A percentile compares a stretch with the other conserved stretches of the same genome.
phyloP scores from a whole-genome alignment of 768 basidiomycete genomes.

The Leccinum imitatum region DNA sequence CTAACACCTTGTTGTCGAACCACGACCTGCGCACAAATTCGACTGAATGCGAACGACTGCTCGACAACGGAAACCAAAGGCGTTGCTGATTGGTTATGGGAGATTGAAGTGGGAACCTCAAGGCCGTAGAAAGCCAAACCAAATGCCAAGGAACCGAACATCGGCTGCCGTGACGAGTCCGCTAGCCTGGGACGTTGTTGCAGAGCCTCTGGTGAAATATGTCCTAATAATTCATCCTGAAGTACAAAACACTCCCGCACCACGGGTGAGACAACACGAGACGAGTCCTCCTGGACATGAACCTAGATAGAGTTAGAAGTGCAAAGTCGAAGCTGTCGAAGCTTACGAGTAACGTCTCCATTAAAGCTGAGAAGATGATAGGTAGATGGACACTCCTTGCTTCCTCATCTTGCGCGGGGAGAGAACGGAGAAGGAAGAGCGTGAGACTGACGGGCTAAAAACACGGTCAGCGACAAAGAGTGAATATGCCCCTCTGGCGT shows the following conservation, averaged over 20 bases:
- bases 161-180: slow-evolving; percentile 34
- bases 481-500: slow-evolving; percentile 9
- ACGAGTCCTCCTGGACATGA: slow-evolving; percentile 37
- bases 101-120: slow-evolving; percentile 26
- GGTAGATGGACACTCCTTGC: slow-evolving; percentile 79
- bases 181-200: slow-evolving; percentile 49
- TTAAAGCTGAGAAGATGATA: slow-evolving; percentile 65
- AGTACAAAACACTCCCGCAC: slow-evolving; percentile 48
- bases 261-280: slow-evolving; percentile 35
- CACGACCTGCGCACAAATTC: slow-evolving; percentile 42
- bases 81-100: slow-evolving; percentile 28
- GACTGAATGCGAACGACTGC: slow-evolving; percentile 48
- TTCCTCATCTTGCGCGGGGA: slow-evolving; percentile 86
- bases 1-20: slow-evolving; percentile 33
- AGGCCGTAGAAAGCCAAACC: slow-evolving; percentile 64
- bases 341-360: slow-evolving; percentile 62
- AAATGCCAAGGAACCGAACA: slow-evolving; percentile 49
- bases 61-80: slow-evolving; percentile 63
- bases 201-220: slow-evolving; percentile 50
- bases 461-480: slow-evolving; percentile 6
- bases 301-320: slow-evolving; percentile 28
- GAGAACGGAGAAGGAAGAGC: slow-evolving; percentile 68
- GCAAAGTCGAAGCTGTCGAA: not conserved
- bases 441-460: slow-evolving; percentile 65
- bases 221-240: slow-evolving; percentile 51